Conservation (phyloP, 2,329 filamentous ascomycete genomes). For the Cercospora sp. region DNA sequence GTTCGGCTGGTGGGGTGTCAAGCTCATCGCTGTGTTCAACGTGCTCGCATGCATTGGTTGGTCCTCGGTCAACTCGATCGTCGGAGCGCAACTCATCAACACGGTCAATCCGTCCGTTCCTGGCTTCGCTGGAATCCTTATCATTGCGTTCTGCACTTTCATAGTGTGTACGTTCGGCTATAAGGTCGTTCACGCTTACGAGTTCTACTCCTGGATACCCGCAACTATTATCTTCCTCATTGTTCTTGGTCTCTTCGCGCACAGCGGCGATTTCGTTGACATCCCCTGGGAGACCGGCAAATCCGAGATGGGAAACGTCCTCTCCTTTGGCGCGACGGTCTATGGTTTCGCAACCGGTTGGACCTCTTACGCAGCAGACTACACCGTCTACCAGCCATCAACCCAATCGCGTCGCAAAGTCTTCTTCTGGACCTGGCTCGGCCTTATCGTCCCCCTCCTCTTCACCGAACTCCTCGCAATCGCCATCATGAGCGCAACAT, state of each 20-base stretch:
- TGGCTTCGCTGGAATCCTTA: constrained; percentile 71
- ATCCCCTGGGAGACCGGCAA: constrained; percentile 60
- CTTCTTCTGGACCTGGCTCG: constrained; percentile 68
- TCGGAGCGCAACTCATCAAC: constrained; percentile 74
- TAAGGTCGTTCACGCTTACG: constrained; percentile 74
- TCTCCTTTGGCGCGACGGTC: constrained; percentile 67
- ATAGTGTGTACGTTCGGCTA: constrained; percentile 73
- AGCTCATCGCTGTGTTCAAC: constrained; percentile 65
- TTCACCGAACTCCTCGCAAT: constrained; percentile 75
- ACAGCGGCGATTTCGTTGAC: constrained; percentile 65
- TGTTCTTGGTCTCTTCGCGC: constrained; percentile 66
- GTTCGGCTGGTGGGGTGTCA: constrained; percentile 58
- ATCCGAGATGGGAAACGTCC: constrained; percentile 60
- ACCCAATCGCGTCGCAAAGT: constrained; percentile 61
- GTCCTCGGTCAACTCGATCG: constrained; percentile 75
- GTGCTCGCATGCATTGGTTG: constrained; percentile 72
- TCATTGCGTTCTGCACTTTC: constrained; percentile 69
- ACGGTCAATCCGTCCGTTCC: constrained; percentile 70
- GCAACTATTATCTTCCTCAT: constrained; percentile 73
- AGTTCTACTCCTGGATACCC: constrained; percentile 74
- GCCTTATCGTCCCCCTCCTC: constrained; percentile 69
- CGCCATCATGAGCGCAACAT: constrained; percentile 66
- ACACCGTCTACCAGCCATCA: constrained; percentile 75
- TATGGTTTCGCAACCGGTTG: constrained; percentile 72
- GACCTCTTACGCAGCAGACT: constrained; percentile 74